These are phyloP conservation scores for Venustampulla echinocandica DNA, from an alignment of 495 filamentous ascomycete species.

Conservation along the genomic window DNA sequence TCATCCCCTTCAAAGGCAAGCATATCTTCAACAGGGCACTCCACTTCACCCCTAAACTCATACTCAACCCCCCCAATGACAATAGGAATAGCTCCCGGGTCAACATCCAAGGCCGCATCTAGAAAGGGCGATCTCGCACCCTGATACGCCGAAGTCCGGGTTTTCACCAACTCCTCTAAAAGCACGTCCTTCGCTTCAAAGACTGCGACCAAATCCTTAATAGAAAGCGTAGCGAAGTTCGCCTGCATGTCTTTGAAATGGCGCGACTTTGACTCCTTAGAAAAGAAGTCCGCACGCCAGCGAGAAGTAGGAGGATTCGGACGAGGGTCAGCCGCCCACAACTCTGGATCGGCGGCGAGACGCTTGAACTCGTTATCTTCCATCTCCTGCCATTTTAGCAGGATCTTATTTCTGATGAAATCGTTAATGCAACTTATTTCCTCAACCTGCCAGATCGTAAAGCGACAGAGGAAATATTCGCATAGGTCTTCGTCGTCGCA, in stretches of 20 bases:
- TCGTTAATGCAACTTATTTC: background rate
- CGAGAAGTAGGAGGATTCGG: background rate
- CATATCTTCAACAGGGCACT: background rate
- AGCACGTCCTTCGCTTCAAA: background rate
- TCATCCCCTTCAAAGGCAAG: background rate
- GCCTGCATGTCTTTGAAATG: background rate
- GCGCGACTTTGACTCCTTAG: background rate
- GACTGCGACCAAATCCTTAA: background rate
- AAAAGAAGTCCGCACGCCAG: background rate
- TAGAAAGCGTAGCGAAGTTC: background rate
- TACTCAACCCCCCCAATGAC: background rate
- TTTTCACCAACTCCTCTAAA: background rate
- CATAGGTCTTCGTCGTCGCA: background rate
- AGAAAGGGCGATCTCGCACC: background rate
- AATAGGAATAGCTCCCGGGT: background rate
- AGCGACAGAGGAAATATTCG: background rate
- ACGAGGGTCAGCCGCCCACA: background rate
- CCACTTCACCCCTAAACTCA: background rate
- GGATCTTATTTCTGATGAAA: background rate
- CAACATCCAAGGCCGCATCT: background rate
- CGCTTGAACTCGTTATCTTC: background rate
- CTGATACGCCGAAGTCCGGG: background rate
- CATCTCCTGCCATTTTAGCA: background rate
- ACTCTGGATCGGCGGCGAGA: background rate
- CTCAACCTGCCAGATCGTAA: background rate